Base-by-base conservation (phyloP, 163 green algal genomes). In the Volvox carteri region DNA sequence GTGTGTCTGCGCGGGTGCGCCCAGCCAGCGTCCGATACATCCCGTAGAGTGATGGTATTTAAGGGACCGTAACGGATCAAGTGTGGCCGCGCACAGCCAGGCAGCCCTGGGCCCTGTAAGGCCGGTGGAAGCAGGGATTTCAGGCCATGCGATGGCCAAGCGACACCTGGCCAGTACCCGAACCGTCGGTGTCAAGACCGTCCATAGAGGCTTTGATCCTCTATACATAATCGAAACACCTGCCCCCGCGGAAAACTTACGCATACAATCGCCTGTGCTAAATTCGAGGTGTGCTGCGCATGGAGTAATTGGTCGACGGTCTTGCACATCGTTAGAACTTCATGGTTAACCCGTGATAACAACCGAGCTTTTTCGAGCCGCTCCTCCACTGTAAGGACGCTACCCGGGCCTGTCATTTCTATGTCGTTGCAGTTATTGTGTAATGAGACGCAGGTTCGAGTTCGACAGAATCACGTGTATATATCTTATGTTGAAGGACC, bases 201-300 rank as follows among this genome's bases (percentile, higher is more conserved):
- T n/a, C n/a, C n/a, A n/a, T n/a, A n/a, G n/a, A n/a, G n/a, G n/a
- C n/a, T n/a, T n/a, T n/a, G n/a, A n/a, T n/a, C n/a, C n/a, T n/a
- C n/a, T n/a, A n/a, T n/a, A n/a, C n/a, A n/a, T n/a, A n/a, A n/a
- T n/a, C n/a, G n/a, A n/a, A n/a, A n/a, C n/a, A n/a, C n/a, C n/a
- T n/a, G n/a, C n/a, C n/a, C n/a, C n/a, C n/a, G n/a, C n/a, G 4
- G 62, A 23, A 65, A 35, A 86, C 78, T 86, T 65, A 86, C 78
- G 44, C 78, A 86, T 30, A 87, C 4, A 19, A 87, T 52, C 16
- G 80, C 80, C 28, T 87, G 62, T 0, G 62, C 44, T 9, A 87
- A 19, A 28, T 88, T 88, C 4, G 83, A 88, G 4, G 35, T 68
- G 33, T 88, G 83, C 28, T 81, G 70, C 5, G 83, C 37, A 35